Percentiles rank a stretch among this genome's conserved stretches.
Conservation (phyloP, 805 yeast species). For the Hagleromyces aurorensis region DNA sequence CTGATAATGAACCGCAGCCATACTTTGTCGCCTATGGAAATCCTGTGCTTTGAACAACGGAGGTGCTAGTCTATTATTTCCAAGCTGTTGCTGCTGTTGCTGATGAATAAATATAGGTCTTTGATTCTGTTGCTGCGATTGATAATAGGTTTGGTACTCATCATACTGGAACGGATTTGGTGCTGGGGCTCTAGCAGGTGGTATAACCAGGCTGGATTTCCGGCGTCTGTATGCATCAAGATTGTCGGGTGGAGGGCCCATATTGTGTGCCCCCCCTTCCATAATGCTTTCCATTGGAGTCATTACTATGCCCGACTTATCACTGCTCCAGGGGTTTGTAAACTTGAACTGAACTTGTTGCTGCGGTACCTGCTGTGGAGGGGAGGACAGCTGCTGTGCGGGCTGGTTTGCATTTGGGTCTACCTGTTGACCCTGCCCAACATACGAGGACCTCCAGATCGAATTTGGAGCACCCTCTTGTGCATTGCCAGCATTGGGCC, state of each 20-base stretch:
- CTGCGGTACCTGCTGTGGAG: conserved; percentile 5
- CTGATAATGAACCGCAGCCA: conserved; percentile 11
- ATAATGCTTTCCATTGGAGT: too few relatives aligned
- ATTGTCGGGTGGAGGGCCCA: conserved; percentile 5
- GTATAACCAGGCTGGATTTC: conserved; percentile 32
- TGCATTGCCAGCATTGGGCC: conserved; percentile 2
- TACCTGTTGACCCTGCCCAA: conserved; percentile 5
- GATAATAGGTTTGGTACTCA: conserved; percentile 12
- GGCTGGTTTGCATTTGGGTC: conserved; percentile 2
- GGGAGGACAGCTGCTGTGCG: conserved; percentile 5
- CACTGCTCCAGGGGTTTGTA: conserved; percentile 20
- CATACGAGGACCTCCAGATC: conserved; percentile 16
- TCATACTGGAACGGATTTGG: conserved; percentile 34
- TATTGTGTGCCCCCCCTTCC: too few relatives aligned
- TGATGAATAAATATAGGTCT: conserved; percentile 5
- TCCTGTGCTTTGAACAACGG: conserved; percentile 9
- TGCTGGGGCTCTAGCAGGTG: conserved; percentile 40
- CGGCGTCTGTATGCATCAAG: conserved; percentile 19
- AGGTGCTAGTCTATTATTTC: conserved; percentile 17
- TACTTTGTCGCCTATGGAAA: conserved; percentile 11
- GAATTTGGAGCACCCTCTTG: too few relatives aligned
- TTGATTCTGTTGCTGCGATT: too few relatives aligned
- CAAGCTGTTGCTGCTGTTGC: conserved; percentile 11
- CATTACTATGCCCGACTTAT: too few relatives aligned
- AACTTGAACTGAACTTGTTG: conserved; percentile 12